phyloP scores from a whole-genome alignment of 768 basidiomycete species.

The Mycena pura region DNA sequence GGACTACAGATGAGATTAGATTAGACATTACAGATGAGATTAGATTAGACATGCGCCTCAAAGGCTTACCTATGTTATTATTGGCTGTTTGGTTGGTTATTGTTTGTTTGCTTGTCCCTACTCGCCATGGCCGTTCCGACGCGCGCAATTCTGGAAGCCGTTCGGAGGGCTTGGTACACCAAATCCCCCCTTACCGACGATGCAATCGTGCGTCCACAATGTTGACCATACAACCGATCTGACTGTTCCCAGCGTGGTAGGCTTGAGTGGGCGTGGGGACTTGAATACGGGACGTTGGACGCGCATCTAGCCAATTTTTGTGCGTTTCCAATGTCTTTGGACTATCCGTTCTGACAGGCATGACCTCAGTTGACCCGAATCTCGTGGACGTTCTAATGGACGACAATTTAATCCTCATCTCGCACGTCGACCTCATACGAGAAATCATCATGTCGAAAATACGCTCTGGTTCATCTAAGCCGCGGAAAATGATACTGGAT shows the following conservation, averaged over 20 bases:
- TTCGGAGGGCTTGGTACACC: too few species aligned
- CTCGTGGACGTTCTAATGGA: background rate
- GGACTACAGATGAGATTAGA: too few species aligned
- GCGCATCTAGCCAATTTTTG: background rate
- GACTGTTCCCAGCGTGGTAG: background rate
- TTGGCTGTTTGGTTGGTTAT: too few species aligned
- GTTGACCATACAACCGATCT: too few species aligned
- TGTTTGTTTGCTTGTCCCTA: too few species aligned
- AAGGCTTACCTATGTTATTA: too few species aligned
- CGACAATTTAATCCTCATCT: background rate
- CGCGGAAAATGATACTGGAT: background rate
- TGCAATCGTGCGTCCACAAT: too few species aligned
- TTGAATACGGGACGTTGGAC: background rate
- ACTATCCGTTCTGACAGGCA: background rate
- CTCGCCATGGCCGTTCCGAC: too few species aligned
- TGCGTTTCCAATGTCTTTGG: background rate
- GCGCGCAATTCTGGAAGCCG: too few species aligned
- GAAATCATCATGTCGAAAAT: background rate
- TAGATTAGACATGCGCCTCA: too few species aligned
- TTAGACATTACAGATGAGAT: too few species aligned
- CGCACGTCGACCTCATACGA: background rate
- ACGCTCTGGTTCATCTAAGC: background rate
- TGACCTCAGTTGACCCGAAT: background rate
- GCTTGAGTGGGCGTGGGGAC: slow-evolving; percentile 14
- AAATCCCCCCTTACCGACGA: too few species aligned